A percentile compares a stretch with the other conserved stretches of the same genome.
Evolutionary conservation across 805 yeast genomes (phyloP).

Genomic region (Saccharomyces cerevisiae): DNA sequence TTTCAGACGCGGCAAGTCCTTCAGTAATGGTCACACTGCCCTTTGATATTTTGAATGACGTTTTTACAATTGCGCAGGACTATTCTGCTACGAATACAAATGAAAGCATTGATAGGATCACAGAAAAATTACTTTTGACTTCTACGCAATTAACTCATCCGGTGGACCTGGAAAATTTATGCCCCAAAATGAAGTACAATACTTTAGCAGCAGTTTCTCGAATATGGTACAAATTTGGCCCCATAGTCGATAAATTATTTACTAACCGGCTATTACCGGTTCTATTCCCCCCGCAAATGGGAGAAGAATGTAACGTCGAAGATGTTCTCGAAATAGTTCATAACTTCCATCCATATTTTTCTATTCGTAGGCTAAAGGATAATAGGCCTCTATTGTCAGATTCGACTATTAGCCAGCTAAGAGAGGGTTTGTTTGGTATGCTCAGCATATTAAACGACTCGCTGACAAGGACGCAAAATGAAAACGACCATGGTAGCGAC

Average conservation of each 20-base stretch:
- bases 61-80: neutral
- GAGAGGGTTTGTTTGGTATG: neutral
- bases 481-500: neutral
- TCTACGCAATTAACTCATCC: neutral
- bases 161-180: neutral
- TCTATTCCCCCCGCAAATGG: neutral
- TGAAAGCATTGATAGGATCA: neutral
- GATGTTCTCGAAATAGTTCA: neutral
- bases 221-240: slow-evolving; percentile 14
- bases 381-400: neutral
- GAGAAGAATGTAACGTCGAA: neutral
- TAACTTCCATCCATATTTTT: neutral
- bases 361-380: neutral
- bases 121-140: neutral
- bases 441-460: neutral
- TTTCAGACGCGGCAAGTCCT: neutral
- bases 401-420: neutral
- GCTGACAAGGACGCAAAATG: neutral
- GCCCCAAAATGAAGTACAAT: neutral
- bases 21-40: neutral
- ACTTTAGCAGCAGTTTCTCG: slow-evolving; percentile 3
- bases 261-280: neutral
- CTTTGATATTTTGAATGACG: neutral
- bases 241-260: neutral
- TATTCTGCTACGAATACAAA: neutral